These are phyloP conservation scores for Podaxis sp. DNA, from an alignment of 768 basidiomycete genomes.

Conservation along the genomic window DNA sequence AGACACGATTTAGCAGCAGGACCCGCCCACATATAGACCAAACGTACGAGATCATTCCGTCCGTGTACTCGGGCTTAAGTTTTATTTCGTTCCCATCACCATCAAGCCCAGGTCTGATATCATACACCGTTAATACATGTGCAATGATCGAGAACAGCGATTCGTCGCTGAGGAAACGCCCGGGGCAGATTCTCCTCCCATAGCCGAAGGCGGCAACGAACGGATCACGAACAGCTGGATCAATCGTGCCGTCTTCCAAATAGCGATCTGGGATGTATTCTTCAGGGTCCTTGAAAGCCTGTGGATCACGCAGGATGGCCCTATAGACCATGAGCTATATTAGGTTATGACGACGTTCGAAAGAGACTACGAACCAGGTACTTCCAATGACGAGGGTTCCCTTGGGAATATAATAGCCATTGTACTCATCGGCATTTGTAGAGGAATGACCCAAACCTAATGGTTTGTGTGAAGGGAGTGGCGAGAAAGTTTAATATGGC, in stretches of 20 bases:
- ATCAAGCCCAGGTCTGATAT: slow-evolving; percentile 20
- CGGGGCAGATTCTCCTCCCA: slow-evolving; percentile 27
- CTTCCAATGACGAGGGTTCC: slow-evolving; percentile 27
- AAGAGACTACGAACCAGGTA: slow-evolving; percentile 19
- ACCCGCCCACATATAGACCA: background rate
- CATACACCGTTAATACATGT: slow-evolving; percentile 21
- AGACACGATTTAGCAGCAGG: background rate
- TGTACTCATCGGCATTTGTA: slow-evolving; percentile 31
- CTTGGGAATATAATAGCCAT: slow-evolving; percentile 35
- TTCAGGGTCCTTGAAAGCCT: slow-evolving; percentile 30
- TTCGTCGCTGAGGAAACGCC: slow-evolving; percentile 23
- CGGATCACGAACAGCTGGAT: slow-evolving; percentile 16
- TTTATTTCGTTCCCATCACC: slow-evolving; percentile 12
- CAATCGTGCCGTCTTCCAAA: slow-evolving; percentile 19
- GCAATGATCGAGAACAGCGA: slow-evolving; percentile 21
- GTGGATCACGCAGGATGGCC: slow-evolving; percentile 29
- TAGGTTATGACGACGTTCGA: background rate
- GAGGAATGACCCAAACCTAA: slow-evolving; percentile 19
- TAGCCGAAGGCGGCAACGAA: slow-evolving; percentile 19
- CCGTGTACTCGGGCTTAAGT: background rate
- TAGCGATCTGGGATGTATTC: slow-evolving; percentile 34
- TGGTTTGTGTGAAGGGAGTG: slow-evolving; percentile 23
- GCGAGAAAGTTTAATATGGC: slow-evolving; percentile 10
- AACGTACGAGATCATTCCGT: slow-evolving; percentile 4
- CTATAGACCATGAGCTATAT: background rate